Evolutionary conservation across 257 asterid genomes (phyloP).

Genomic region (Mentha longifolia): DNA sequence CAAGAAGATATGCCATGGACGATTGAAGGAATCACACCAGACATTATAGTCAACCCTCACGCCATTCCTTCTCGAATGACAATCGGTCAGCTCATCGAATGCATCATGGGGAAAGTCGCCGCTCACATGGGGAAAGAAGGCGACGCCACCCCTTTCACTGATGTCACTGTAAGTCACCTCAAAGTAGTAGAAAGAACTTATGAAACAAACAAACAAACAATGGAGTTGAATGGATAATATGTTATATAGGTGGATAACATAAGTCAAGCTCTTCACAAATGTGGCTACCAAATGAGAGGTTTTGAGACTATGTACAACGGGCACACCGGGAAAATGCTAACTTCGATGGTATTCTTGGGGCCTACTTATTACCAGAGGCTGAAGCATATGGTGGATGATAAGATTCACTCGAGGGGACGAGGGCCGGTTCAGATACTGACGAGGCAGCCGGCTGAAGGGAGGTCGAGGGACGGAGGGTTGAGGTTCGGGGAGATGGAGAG

Average conservation of each 20-base stretch:
- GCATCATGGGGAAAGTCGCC: constrained; percentile 96
- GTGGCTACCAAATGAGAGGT: constrained; percentile 97
- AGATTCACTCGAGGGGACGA: constrained; percentile 91
- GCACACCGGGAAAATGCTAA: constrained; percentile 79
- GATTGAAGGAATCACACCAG: constrained; percentile 85
- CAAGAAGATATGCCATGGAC: constrained; percentile 99
- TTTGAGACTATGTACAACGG: constrained; percentile 96
- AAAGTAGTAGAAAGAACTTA: no score
- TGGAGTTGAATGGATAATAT: no score
- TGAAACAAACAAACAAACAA: no score
- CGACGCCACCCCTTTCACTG: constrained; percentile 96
- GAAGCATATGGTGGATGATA: constrained; percentile 97
- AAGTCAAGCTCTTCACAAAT: constrained; percentile 89
- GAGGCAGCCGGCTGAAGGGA: constrained; percentile 82
- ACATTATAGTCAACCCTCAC: constrained; percentile 95
- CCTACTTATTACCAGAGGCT: constrained; percentile 95
- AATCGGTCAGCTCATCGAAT: constrained; percentile 94
- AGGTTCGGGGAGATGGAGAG: constrained; percentile 94
- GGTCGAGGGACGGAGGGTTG: constrained; percentile 80
- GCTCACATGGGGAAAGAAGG: constrained; percentile 99
- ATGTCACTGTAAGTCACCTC: constrained; percentile 59
- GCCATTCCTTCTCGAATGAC: constrained; percentile 99
- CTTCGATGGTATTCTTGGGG: constrained; percentile 77
- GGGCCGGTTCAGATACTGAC: constrained; percentile 84
- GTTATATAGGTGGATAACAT: constrained; percentile 68